A percentile compares a stretch with the other conserved stretches of the same genome.
These are phyloP conservation scores for Phytopythium montanum DNA, from an alignment of 352 stramenopile genomes.

Conservation along the genomic window DNA sequence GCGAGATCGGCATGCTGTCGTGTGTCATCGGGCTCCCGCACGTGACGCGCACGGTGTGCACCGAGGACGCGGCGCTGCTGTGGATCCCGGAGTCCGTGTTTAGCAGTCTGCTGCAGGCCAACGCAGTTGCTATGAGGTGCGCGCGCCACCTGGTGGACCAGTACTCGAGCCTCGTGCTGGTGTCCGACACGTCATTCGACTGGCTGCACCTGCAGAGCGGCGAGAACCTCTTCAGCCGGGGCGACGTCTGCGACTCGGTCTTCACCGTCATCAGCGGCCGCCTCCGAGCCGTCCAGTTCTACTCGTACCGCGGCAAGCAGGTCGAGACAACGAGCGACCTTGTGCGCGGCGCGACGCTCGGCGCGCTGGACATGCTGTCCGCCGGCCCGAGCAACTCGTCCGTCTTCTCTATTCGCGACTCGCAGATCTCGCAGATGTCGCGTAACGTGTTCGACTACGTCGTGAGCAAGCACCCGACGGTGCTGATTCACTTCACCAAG, in stretches of 20 bases:
- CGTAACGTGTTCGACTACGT: conserved; percentile 85
- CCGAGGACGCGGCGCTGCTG: conserved; percentile 40
- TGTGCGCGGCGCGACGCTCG: conserved; percentile 72
- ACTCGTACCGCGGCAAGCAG: conserved; percentile 50
- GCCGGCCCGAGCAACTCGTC: conserved; percentile 69
- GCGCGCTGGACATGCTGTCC: conserved; percentile 81
- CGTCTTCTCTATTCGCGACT: conserved; percentile 84
- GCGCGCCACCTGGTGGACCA: conserved; percentile 64
- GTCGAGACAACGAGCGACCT: conserved; percentile 79
- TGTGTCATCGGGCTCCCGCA: conserved; percentile 60
- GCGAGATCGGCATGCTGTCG: conserved; percentile 61
- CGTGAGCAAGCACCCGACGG: conserved; percentile 55
- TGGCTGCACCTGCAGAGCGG: conserved; percentile 82
- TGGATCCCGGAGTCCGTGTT: conserved; percentile 59
- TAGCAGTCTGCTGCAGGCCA: conserved; percentile 47
- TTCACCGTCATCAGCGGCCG: conserved; percentile 80
- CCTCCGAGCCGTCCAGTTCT: conserved; percentile 68
- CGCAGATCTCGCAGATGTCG: conserved; percentile 86
- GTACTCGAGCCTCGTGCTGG: conserved; percentile 66
- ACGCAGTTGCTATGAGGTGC: conserved; percentile 45
- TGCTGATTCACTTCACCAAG: conserved; percentile 81
- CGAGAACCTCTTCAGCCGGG: conserved; percentile 73
- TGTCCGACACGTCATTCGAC: conserved; percentile 79
- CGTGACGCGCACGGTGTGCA: conserved; percentile 40
- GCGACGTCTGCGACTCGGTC: conserved; percentile 74